Evolutionary conservation across 495 filamentous ascomycete genomes (phyloP).

Genomic region (Parathielavia hyrcaniae): DNA sequence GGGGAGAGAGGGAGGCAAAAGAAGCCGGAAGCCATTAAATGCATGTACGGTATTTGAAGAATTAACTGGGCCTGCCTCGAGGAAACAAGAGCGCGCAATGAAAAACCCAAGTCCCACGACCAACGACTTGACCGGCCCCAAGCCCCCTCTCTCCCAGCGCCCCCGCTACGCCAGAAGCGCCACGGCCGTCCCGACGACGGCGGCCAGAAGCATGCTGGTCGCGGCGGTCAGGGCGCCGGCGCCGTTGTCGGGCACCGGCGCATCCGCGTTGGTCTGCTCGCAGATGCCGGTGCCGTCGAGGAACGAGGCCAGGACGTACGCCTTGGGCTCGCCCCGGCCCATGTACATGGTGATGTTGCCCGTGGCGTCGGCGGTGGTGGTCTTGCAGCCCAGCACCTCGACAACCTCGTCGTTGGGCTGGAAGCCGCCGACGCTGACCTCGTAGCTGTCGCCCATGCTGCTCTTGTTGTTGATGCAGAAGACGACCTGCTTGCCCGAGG

Average conservation of each 20-base stretch:
- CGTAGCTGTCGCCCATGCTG: slow-evolving; percentile 26
- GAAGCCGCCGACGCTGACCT: slow-evolving; percentile 26
- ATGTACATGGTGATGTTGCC: slow-evolving; percentile 25
- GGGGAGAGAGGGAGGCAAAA: too few relatives aligned
- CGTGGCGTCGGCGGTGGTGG: slow-evolving; percentile 21
- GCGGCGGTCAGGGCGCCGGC: slow-evolving; percentile 5
- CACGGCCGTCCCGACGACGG: slow-evolving; percentile 14
- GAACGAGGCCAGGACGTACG: slow-evolving; percentile 15
- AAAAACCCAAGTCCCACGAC: too few relatives aligned
- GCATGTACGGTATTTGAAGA: too few relatives aligned
- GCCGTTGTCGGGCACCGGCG: slow-evolving; percentile 10
- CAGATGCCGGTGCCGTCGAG: slow-evolving; percentile 27
- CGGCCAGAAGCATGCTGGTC: slow-evolving; percentile 18
- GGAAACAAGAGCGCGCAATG: too few relatives aligned
- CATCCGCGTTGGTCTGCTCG: slow-evolving; percentile 17
- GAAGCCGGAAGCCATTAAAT: too few relatives aligned
- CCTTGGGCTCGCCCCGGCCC: slow-evolving; percentile 27
- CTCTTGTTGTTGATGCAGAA: slow-evolving; percentile 34
- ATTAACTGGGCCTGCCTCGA: too few relatives aligned
- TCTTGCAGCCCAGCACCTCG: slow-evolving; percentile 27
- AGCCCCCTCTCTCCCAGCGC: too few relatives aligned
- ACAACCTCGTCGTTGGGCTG: slow-evolving; percentile 25
- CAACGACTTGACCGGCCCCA: background rate
- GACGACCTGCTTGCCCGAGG: slow-evolving; percentile 45
- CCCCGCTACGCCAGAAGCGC: slow-evolving; percentile 21